Conservation (phyloP, 805 yeast genomes). For the Lipomyces japonicus region DNA sequence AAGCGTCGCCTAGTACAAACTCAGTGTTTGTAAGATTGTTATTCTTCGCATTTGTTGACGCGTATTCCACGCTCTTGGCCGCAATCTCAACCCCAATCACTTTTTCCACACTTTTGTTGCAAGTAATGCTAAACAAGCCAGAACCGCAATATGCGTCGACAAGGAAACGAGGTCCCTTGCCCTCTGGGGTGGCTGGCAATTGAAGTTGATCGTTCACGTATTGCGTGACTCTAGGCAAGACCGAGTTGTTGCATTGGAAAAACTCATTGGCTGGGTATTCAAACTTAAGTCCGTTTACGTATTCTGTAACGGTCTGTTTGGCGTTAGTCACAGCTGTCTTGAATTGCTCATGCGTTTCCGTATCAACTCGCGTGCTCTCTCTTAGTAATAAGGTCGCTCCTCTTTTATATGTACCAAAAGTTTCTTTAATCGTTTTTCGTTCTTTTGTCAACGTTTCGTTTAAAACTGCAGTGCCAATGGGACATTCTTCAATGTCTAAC, state of each 20-base stretch:
- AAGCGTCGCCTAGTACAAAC: constrained; percentile 90
- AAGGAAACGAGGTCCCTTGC: constrained; percentile 51
- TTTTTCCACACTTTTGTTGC: constrained; percentile 72
- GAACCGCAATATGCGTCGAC: constrained; percentile 97
- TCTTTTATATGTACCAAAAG: constrained; percentile 52
- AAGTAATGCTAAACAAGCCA: constrained; percentile 85
- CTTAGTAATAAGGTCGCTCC: constrained; percentile 86
- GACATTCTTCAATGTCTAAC: constrained; percentile 90
- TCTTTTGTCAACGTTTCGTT: constrained; percentile 71
- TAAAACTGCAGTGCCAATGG: constrained; percentile 78
- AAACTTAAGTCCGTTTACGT: constrained; percentile 61
- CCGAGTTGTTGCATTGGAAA: constrained; percentile 92
- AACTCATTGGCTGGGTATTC: constrained; percentile 87
- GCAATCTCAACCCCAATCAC: constrained; percentile 94
- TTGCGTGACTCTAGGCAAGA: constrained; percentile 73
- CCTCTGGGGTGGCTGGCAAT: constrained; percentile 38
- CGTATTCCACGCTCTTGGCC: constrained; percentile 86
- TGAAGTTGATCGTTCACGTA: constrained; percentile 71
- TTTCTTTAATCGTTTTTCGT: constrained; percentile 51
- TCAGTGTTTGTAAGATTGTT: constrained; percentile 75
- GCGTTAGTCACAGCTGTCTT: constrained; percentile 77
- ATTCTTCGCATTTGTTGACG: constrained; percentile 69
- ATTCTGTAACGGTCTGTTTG: constrained; percentile 75
- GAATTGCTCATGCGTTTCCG: constrained; percentile 41
- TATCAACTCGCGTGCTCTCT: constrained; percentile 49